These are phyloP conservation scores for Tricholoma sp. DNA, from an alignment of 768 basidiomycete genomes.

Conservation along the genomic window DNA sequence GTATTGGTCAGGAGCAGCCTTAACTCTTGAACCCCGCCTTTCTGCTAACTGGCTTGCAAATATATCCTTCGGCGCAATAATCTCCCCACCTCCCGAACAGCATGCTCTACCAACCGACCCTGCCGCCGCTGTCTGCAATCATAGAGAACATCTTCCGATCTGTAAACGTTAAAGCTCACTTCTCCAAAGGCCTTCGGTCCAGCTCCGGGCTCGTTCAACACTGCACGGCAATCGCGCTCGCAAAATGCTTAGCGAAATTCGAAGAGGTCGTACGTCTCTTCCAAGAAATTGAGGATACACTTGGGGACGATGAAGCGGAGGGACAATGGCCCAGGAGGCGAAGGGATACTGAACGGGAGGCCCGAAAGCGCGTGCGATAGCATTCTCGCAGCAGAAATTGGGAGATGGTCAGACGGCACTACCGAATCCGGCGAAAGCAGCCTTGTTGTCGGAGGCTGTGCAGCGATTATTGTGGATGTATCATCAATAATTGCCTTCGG, in stretches of 20 bases:
- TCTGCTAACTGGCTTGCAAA: constrained; percentile 91
- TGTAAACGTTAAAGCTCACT: constrained; percentile 60
- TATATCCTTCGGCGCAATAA: constrained; percentile 74
- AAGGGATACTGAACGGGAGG: constrained; percentile 70
- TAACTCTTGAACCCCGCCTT: constrained; percentile 81
- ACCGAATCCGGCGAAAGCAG: constrained; percentile 35
- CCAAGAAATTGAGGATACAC: constrained; percentile 37
- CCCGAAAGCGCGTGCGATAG: constrained; percentile 73
- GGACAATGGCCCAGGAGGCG: constrained; percentile 68
- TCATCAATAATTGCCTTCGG: constrained; percentile 65
- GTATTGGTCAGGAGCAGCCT: constrained; percentile 63
- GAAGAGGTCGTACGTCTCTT: constrained; percentile 47
- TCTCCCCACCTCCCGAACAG: constrained; percentile 51
- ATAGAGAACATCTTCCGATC: constrained; percentile 77
- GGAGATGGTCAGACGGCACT: constrained; percentile 3
- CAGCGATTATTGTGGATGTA: constrained; percentile 83
- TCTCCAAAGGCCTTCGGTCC: constrained; percentile 80
- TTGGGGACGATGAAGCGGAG: constrained; percentile 57
- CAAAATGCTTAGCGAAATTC: constrained; percentile 73
- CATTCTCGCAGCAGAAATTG: constrained; percentile 63
- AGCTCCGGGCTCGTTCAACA: constrained; percentile 76
- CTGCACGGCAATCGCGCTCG: constrained; percentile 72
- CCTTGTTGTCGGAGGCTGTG: constrained; percentile 73
- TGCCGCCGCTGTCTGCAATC: constrained; percentile 66
- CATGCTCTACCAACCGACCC: constrained; percentile 57